Evolutionary conservation across 2,329 filamentous ascomycete species (phyloP), one percentile per base, ranked within the genome.

Genomic region (Calonectria pseudoturangicola): DNA sequence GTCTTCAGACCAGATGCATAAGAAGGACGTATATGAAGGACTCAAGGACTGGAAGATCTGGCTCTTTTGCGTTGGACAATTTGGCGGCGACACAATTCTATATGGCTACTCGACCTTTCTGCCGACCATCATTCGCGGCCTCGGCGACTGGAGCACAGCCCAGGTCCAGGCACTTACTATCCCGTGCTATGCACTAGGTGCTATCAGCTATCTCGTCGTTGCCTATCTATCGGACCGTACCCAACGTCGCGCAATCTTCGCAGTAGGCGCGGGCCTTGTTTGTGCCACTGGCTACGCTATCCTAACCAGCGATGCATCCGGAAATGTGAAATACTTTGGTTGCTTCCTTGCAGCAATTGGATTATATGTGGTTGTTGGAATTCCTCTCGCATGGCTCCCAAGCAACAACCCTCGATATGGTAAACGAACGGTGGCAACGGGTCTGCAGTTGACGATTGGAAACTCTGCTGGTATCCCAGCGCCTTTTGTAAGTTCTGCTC

Each of bases 91-190:
- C 74, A 91, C 89, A 0, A 92, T 93, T 85, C 86, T 93, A 0
- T 93, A 93, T 74, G 81, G 81, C 2, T 93, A 90, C 79, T 89
- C 87, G 65, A 93, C 91, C 1, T 93, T 93, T 76, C 82, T 93
- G 45, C 92, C 92, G 0, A 93, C 91, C 0, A 93, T 93, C 67
- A 93, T 93, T 78, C 84, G 88, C 25, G 89, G 88, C 0, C 87
- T 93, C 65, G 87, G 91, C 0, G 85, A 90, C 64, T 81, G 80
- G 80, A 74, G 71, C n/a, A 76, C 25, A 0, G 74, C 78, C 2
- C 74, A 84, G 50, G 88, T 92, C 0, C 92, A 93, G 77, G 90
- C 91, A n/a, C 85, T 93, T 21, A 93, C 92, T 0, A 92, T 93
- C 47, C 92, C 92, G 1, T 92, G 91, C 80, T 93, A 93, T 73